Percentiles rank a stretch among this genome's conserved stretches.
Conservation (phyloP, 2,329 filamentous ascomycete genomes). For the Diaporthe sp. region DNA sequence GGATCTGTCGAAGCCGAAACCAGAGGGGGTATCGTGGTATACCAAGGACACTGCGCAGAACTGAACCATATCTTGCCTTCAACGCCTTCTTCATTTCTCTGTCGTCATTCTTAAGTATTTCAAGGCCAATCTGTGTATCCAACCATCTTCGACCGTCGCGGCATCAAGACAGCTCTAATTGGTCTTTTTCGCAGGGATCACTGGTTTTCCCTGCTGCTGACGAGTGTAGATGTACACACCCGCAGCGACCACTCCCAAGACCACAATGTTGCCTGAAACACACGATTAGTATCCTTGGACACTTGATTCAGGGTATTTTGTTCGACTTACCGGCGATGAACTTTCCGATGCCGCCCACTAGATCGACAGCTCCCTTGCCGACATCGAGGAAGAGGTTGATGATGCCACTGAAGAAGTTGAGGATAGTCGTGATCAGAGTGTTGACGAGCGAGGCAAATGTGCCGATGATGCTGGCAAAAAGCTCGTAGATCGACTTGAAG, state of each 20-base stretch:
- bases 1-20: neutral
- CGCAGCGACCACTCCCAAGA: conserved; percentile 51
- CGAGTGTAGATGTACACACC: conserved; percentile 51
- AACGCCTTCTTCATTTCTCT: too few relatives aligned
- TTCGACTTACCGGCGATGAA: conserved; percentile 54
- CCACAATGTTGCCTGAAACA: conserved; percentile 52
- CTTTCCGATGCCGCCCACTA: conserved; percentile 55
- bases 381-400: conserved; percentile 54
- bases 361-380: conserved; percentile 52
- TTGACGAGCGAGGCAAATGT: conserved; percentile 53
- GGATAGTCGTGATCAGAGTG: conserved; percentile 50
- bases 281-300: neutral
- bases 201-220: conserved; percentile 43
- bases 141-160: neutral
- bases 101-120: neutral
- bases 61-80: neutral
- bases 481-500: conserved; percentile 58
- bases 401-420: conserved; percentile 54
- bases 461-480: conserved; percentile 54
- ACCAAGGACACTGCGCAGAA: conserved; percentile 6
- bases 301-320: neutral
- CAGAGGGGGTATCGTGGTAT: conserved; percentile 10
- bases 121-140: neutral
- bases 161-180: conserved; percentile 9
- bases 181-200: conserved; percentile 42